Evolutionary conservation across 306 rosid species (phyloP).

Genomic region (Sicyos edulis): DNA sequence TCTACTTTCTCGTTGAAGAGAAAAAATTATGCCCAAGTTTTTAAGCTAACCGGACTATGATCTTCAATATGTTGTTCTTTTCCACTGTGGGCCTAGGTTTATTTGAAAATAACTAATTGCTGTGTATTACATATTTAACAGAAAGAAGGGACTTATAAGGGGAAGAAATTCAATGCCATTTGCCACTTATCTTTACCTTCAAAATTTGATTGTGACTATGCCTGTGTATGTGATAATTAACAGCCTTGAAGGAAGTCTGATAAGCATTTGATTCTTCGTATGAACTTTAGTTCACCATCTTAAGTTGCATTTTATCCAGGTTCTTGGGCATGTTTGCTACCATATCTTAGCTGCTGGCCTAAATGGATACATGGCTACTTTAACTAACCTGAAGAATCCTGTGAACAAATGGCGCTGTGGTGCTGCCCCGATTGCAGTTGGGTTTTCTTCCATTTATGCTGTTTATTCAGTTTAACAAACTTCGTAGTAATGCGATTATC

Average conservation of each 20-base stretch:
- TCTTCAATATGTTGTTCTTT: not conserved
- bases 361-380: slow-evolving; percentile 91
- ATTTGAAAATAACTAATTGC: not conserved
- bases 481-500: not conserved
- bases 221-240: slow-evolving; percentile 52
- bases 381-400: slow-evolving; percentile 77
- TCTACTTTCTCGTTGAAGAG: not conserved
- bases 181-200: slow-evolving; percentile 98
- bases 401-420: slow-evolving; percentile 91
- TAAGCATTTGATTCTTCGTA: not conserved
- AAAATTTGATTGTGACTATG: slow-evolving; percentile 94
- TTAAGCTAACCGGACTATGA: not conserved
- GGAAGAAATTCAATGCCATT: slow-evolving; percentile 93
- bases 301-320: slow-evolving; percentile 37
- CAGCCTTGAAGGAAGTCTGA: not conserved
- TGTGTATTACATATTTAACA: slow-evolving; percentile 34
- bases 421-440: slow-evolving; percentile 81
- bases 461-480: not conserved
- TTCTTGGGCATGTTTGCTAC: slow-evolving; percentile 88
- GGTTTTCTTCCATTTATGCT: slow-evolving; percentile 22
- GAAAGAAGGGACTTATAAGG: slow-evolving; percentile 96
- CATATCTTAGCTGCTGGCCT: slow-evolving; percentile 89
- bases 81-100: not conserved
- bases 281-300: slow-evolving; percentile 20
- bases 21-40: no score